Conservation (phyloP, 345 rosid species). For the Microcos paniculata region DNA sequence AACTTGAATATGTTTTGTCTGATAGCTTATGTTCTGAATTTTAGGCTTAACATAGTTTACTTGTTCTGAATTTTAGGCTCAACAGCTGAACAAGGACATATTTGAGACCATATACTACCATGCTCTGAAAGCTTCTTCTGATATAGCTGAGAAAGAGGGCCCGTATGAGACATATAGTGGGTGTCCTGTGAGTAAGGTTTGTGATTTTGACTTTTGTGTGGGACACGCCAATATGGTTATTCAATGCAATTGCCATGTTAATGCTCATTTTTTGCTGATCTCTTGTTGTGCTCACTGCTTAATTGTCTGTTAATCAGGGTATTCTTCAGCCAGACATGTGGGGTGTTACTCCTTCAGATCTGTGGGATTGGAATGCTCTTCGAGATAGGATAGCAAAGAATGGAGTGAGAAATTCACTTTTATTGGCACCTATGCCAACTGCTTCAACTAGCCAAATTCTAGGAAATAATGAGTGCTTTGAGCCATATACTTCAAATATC, state of each 20-base stretch:
- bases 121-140: constrained; percentile 74
- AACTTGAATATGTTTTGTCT: constrained; percentile 15
- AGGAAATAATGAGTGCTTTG: constrained; percentile 94
- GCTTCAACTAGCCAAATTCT: constrained; percentile 98
- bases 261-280: background rate
- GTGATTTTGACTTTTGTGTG: background rate
- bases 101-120: constrained; percentile 92
- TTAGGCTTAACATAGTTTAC: constrained; percentile 66
- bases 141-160: constrained; percentile 66
- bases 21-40: constrained; percentile 13
- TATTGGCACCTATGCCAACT: constrained; percentile 94
- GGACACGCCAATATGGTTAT: background rate
- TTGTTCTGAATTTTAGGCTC: constrained; percentile 54
- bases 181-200: constrained; percentile 94
- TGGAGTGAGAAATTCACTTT: constrained; percentile 91
- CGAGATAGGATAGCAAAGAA: constrained; percentile 61
- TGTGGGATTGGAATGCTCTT: constrained; percentile 76
- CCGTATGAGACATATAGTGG: constrained; percentile 78
- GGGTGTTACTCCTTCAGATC: constrained; percentile 64
- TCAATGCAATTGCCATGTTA: background rate
- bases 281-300: constrained; percentile 10
- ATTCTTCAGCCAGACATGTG: constrained; percentile 97
- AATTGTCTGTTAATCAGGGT: constrained; percentile 46
- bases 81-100: constrained; percentile 81
- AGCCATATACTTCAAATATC: constrained; percentile 90